A percentile compares a stretch with the other conserved stretches of the same genome.
Evolutionary conservation across 176 grass and related monocot genomes (phyloP).

Genomic region (Carex pumila): DNA sequence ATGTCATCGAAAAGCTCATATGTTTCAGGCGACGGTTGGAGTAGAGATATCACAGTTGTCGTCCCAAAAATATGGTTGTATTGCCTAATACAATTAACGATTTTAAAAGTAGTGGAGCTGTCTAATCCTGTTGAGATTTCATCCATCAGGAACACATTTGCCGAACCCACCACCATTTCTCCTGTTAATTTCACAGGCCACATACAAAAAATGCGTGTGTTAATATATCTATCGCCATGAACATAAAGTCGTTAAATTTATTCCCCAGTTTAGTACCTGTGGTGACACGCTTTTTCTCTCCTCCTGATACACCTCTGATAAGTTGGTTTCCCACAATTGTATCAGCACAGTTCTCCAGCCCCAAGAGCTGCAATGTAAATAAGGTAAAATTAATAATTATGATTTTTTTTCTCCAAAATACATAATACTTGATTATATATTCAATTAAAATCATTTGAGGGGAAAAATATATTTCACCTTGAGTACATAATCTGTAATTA

Average conservation of each 20-base stretch:
- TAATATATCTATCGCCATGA: too few relatives aligned
- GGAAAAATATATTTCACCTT: slow-evolving; percentile 37
- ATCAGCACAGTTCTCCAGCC: slow-evolving; percentile 72
- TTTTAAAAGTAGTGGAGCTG: too few relatives aligned
- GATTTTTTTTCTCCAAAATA: neutral
- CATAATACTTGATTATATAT: neutral
- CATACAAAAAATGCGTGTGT: too few relatives aligned
- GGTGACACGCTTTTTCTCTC: slow-evolving; percentile 84
- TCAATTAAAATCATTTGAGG: neutral
- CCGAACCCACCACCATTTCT: too few relatives aligned
- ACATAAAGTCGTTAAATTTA: too few relatives aligned
- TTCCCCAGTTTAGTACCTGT: too few relatives aligned
- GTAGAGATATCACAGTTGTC: slow-evolving; percentile 36
- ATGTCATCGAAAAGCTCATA: slow-evolving; percentile 51
- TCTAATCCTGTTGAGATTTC: too few relatives aligned
- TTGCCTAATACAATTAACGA: neutral
- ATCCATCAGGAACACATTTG: too few relatives aligned
- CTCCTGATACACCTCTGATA: slow-evolving; percentile 77
- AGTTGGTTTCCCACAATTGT: slow-evolving; percentile 73
- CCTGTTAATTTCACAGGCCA: too few relatives aligned
- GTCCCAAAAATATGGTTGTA: slow-evolving; percentile 13
- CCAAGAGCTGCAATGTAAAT: slow-evolving; percentile 37
- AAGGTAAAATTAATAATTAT: neutral
- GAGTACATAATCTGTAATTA: slow-evolving; percentile 72
- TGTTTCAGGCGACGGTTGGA: slow-evolving; percentile 49